phyloP scores from a whole-genome alignment of 768 basidiomycete species.

The Phanerochaete sordida region DNA sequence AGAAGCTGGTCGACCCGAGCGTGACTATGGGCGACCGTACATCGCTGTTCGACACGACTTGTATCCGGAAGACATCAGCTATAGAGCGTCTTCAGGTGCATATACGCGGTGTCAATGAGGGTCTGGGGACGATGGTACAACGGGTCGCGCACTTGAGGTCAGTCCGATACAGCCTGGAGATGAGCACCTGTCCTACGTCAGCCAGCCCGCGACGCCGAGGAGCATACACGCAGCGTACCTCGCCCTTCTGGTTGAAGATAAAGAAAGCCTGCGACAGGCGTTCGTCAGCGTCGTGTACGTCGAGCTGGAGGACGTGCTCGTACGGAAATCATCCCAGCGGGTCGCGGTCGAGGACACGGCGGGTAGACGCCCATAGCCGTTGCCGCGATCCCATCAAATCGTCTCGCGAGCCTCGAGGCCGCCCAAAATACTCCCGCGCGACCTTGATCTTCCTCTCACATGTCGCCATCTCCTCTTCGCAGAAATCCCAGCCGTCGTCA shows the following conservation, averaged over 20 bases:
- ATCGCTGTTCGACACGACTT: conserved; percentile 97
- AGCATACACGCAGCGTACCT: conserved; percentile 49
- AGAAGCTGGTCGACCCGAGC: conserved; percentile 96
- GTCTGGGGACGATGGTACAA: neutral
- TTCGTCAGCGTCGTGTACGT: neutral
- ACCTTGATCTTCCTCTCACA: neutral
- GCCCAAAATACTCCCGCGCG: neutral
- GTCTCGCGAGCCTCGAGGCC: neutral
- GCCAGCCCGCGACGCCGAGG: neutral
- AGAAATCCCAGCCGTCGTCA: too few relatives aligned
- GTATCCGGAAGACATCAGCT: conserved; percentile 97
- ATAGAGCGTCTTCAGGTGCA: conserved; percentile 78
- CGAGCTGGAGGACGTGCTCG: conserved; percentile 17
- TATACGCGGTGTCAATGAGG: neutral
- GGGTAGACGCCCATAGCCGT: neutral
- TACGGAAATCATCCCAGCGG: conserved; percentile 43
- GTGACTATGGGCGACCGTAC: conserved; percentile 97
- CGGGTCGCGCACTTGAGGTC: conserved; percentile 78
- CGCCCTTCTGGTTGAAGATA: conserved; percentile 99
- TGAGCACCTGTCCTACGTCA: conserved; percentile 65
- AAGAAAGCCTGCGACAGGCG: conserved; percentile 77
- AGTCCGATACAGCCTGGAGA: conserved; percentile 91
- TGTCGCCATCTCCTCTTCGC: too few relatives aligned
- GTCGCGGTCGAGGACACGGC: neutral
- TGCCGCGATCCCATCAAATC: neutral